Base-by-base conservation (phyloP, 345 rosid genomes). In the Melastoma malabathricum region DNA sequence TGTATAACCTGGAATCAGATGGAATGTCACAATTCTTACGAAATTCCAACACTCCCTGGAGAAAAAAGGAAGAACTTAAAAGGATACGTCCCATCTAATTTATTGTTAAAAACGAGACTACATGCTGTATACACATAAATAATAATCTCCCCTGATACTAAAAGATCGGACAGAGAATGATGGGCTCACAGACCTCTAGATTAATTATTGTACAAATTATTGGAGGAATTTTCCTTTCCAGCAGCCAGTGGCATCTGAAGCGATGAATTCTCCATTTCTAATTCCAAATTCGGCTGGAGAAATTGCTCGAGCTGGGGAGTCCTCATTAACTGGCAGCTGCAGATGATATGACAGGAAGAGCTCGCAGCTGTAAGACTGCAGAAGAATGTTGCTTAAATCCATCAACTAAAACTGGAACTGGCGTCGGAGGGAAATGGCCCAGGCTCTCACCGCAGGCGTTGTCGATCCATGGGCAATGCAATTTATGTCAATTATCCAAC, bases 401-500 rank as follows among this genome's bases (percentile, higher is more conserved):
- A 45, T 84, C 84, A 41, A 76, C 84, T 64, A 92, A 79, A 66
- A 77, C 73, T 45, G 68, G 78, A 23, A 81, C 76, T 29, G 83
- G 53, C 50, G 73, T 68, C 10, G 84, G 88, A 65, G 98, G 97
- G 68, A 92, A 92, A 64, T 81, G 88, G 10, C 86, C 84, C 50
- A 88, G 81, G 5, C 76, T 79, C 63, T 92, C 95, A 54, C 84
- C 88, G 20, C 95, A 92, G 19, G 73, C 66, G 72, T 84, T 84
- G 55, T 84, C 77, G 43, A 68, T 67, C 97, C 94, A 88, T 6
- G 90, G 95, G 67, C 98, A 92, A 46, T 73, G 81, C 55, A 68
- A 54, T 55, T 81, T 92, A 64, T 87, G 98, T 25, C 97, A 89
- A 66, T 47, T 71, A 59, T 92, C 89, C 68, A 92, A 73, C 81